phyloP scores from a whole-genome alignment of 2,329 filamentous ascomycete genomes.

The Aspergillus vadensis region DNA sequence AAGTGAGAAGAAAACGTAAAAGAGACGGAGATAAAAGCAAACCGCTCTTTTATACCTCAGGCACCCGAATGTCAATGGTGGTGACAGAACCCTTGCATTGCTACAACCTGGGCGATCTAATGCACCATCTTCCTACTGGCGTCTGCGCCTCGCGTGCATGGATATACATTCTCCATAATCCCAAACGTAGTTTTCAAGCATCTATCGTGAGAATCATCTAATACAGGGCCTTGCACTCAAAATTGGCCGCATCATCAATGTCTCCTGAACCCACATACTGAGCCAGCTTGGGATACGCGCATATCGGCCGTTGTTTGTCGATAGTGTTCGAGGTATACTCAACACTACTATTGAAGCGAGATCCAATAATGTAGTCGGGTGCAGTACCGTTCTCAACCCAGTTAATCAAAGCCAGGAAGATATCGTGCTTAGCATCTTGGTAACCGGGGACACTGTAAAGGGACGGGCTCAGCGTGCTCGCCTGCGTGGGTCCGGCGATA shows the following conservation, averaged over 20 bases:
- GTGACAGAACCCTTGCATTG: too few species aligned
- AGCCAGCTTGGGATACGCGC: neutral
- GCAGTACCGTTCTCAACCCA: neutral
- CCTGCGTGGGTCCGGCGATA: conserved; percentile 2
- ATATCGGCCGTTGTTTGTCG: neutral
- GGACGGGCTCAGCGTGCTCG: neutral
- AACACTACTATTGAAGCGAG: neutral
- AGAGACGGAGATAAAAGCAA: too few species aligned
- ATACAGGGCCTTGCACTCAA: neutral
- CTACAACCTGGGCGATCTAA: too few species aligned
- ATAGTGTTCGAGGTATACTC: neutral
- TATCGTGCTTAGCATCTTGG: neutral
- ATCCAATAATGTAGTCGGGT: neutral
- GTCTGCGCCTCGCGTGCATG: too few species aligned
- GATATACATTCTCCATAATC: too few species aligned
- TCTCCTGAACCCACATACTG: neutral
- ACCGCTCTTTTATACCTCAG: too few species aligned
- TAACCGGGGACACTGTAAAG: neutral
- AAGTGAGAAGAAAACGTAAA: too few species aligned
- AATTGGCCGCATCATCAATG: neutral
- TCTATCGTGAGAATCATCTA: neutral
- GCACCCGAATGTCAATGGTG: too few species aligned
- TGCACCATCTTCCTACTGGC: too few species aligned
- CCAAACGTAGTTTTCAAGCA: too few species aligned
- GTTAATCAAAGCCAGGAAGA: neutral